phyloP scores from a whole-genome alignment of 306 rosid genomes.

The Calophaca sinica region DNA sequence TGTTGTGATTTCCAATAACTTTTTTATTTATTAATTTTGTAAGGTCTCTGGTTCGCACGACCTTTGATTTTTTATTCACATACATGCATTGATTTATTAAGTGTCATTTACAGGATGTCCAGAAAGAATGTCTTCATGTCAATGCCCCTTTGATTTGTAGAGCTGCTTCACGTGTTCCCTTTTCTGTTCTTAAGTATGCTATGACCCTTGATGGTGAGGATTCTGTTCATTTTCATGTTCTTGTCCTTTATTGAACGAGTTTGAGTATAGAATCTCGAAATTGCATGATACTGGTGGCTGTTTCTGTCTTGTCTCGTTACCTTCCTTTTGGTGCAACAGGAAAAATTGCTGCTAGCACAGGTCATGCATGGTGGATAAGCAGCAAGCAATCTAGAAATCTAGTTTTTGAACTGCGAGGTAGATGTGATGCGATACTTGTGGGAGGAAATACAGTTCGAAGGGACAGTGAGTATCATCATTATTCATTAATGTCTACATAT shows the following conservation, averaged over 20 bases:
- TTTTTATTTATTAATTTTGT: not conserved
- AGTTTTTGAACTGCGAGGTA: conserved; percentile 83
- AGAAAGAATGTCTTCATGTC: conserved; percentile 74
- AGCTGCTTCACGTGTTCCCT: conserved; percentile 81
- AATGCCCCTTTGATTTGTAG: conserved; percentile 94
- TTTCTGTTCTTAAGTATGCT: conserved; percentile 91
- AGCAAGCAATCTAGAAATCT: conserved; percentile 73
- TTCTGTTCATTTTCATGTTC: conserved; percentile 22
- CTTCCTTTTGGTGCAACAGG: conserved; percentile 56
- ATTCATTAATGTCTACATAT: conserved; percentile 20
- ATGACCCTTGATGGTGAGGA: conserved; percentile 97
- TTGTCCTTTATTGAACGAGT: conserved; percentile 8
- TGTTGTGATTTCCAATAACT: not conserved
- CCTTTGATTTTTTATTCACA: not conserved
- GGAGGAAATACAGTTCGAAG: conserved; percentile 90
- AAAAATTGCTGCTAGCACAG: conserved; percentile 86
- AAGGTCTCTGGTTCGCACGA: not conserved
- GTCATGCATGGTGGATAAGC: conserved; percentile 92
- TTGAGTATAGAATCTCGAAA: not conserved
- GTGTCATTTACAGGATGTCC: conserved; percentile 71
- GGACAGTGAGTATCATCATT: conserved; percentile 72
- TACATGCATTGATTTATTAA: not conserved
- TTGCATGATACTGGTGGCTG: not conserved
- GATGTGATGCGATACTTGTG: conserved; percentile 89
- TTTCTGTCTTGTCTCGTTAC: conserved; percentile 16